Percentiles rank a stretch among this genome's conserved stretches.
Conservation (phyloP, 2,329 filamentous ascomycete genomes). For the Neonectria coccinea region DNA sequence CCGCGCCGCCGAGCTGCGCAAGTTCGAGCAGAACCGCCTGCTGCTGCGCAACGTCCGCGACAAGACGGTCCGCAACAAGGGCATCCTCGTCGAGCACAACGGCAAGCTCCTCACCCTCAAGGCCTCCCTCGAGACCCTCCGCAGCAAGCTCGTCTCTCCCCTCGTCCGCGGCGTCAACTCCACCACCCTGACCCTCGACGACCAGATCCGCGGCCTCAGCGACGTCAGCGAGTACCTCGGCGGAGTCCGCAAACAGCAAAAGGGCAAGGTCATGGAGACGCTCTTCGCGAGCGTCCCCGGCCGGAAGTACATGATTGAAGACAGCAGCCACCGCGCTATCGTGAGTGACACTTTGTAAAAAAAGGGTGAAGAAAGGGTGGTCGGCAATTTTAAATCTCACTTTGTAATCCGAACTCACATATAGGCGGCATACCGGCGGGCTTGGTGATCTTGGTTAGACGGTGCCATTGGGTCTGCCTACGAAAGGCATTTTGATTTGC, state of each 20-base stretch:
- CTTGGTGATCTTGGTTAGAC: slow-evolving; percentile 20
- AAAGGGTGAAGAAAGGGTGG: background rate
- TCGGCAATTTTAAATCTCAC: slow-evolving; percentile 6
- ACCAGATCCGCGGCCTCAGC: slow-evolving; percentile 86
- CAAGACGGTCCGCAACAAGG: slow-evolving; percentile 88
- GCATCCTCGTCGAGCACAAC: slow-evolving; percentile 87
- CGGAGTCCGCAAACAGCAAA: slow-evolving; percentile 80
- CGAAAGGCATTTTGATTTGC: slow-evolving; percentile 21
- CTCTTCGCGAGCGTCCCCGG: slow-evolving; percentile 69
- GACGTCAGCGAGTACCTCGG: slow-evolving; percentile 84
- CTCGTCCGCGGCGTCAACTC: slow-evolving; percentile 77
- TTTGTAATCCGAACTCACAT: slow-evolving; percentile 19
- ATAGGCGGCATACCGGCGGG: slow-evolving; percentile 16
- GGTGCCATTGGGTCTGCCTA: slow-evolving; percentile 14
- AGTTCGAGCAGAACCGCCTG: slow-evolving; percentile 90
- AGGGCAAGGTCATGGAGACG: slow-evolving; percentile 84
- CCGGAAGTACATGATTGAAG: slow-evolving; percentile 50
- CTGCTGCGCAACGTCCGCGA: slow-evolving; percentile 83
- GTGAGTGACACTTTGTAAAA: slow-evolving; percentile 32
- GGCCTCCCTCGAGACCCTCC: slow-evolving; percentile 85
- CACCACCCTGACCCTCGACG: slow-evolving; percentile 80
- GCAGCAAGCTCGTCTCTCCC: slow-evolving; percentile 85
- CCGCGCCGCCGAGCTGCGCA: slow-evolving; percentile 79
- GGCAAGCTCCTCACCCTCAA: slow-evolving; percentile 85
- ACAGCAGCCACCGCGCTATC: slow-evolving; percentile 37